Percentiles rank a stretch among this genome's conserved stretches.
Evolutionary conservation across 305 asterid genomes (phyloP).

Genomic region (Solanum hybrid): DNA sequence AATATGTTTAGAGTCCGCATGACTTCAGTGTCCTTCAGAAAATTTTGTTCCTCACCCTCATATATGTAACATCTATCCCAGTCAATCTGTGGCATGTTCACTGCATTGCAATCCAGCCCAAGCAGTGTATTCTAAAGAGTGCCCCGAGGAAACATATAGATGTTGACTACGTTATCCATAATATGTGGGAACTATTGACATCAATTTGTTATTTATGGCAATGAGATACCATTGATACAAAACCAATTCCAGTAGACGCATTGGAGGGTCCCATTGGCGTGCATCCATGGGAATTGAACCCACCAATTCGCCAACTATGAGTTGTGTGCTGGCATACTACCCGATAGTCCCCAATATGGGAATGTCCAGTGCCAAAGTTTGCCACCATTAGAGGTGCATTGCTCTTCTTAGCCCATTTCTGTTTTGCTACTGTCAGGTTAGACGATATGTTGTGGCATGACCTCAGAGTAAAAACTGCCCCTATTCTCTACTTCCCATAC

Average conservation of each 20-base stretch:
- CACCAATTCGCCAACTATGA: not conserved
- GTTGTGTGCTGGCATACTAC: not conserved
- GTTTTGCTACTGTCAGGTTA: not conserved
- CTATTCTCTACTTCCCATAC: not conserved
- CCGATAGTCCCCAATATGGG: not conserved
- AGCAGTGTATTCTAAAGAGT: not conserved
- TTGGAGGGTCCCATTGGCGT: slow-evolving; percentile 11
- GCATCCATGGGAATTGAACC: slow-evolving; percentile 13
- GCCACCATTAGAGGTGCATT: not conserved
- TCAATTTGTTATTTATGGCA: not conserved
- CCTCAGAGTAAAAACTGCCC: not conserved
- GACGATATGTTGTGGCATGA: not conserved
- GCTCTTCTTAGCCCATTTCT: not conserved
- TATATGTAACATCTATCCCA: not conserved
- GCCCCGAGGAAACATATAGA: not conserved
- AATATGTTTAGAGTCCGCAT: not conserved
- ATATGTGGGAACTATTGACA: not conserved
- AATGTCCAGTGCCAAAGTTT: not conserved
- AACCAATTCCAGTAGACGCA: slow-evolving; percentile 2
- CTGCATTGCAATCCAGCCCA: not conserved
- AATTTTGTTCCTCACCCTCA: not conserved
- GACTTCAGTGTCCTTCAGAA: not conserved
- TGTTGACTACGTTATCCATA: not conserved
- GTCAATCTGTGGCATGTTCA: not conserved
- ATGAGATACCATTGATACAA: slow-evolving; percentile 4